phyloP scores from a whole-genome alignment of 2,329 filamentous ascomycete species.

The Calonectria crousiana region DNA sequence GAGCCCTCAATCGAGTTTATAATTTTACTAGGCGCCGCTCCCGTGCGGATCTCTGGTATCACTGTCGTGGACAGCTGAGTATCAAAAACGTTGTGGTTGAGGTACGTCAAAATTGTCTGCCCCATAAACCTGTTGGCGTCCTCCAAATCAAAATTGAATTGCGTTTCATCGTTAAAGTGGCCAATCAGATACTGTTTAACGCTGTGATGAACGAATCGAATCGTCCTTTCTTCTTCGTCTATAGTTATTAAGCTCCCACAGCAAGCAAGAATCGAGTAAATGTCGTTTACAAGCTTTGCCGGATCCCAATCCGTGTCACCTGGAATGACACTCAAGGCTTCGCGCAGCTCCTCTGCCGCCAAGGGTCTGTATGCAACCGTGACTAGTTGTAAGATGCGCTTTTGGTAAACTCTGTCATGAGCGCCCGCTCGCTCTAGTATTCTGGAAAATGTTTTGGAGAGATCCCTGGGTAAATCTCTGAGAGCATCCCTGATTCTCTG shows the following conservation, averaged over 20 bases:
- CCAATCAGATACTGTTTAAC: slow-evolving; percentile 49
- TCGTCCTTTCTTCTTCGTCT: slow-evolving; percentile 49
- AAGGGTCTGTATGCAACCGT: slow-evolving; percentile 46
- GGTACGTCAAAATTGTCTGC: slow-evolving; percentile 8
- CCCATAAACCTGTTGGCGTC: slow-evolving; percentile 17
- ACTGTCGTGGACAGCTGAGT: neutral
- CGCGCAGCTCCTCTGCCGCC: slow-evolving; percentile 49
- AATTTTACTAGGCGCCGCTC: neutral
- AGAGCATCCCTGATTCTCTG: slow-evolving; percentile 49
- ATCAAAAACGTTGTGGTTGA: slow-evolving; percentile 17
- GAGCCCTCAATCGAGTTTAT: neutral
- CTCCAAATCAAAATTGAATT: neutral
- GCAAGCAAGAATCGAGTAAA: slow-evolving; percentile 40
- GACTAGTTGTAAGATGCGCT: slow-evolving; percentile 48
- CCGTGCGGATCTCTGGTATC: neutral
- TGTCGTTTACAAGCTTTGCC: slow-evolving; percentile 34
- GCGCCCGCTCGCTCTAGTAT: slow-evolving; percentile 44
- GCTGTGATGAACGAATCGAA: slow-evolving; percentile 51
- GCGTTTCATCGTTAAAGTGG: neutral
- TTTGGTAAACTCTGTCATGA: slow-evolving; percentile 35
- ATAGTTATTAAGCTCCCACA: slow-evolving; percentile 51
- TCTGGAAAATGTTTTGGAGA: slow-evolving; percentile 47
- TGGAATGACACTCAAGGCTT: slow-evolving; percentile 52
- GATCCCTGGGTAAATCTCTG: slow-evolving; percentile 44
- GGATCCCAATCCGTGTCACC: slow-evolving; percentile 46